phyloP scores from a whole-genome alignment of 352 stramenopile species.

The Globisporangium paddicum region DNA sequence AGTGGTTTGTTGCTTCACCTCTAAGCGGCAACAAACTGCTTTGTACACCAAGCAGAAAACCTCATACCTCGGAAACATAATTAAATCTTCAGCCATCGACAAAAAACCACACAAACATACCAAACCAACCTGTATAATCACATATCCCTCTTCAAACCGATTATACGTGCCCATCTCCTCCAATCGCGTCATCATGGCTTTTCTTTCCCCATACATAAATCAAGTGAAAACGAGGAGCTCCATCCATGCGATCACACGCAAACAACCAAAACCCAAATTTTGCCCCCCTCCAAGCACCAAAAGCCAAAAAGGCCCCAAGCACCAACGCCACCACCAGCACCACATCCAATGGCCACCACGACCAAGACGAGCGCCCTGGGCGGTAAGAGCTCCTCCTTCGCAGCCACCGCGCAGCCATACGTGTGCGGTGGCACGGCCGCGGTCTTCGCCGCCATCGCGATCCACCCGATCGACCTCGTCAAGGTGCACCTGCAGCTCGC shows the following conservation, averaged over 20 bases:
- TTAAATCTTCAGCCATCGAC: too few relatives aligned
- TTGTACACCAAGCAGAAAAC: too few relatives aligned
- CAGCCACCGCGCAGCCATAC: conserved; percentile 63
- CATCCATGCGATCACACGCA: background rate
- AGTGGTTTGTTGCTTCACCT: too few relatives aligned
- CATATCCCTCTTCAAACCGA: background rate
- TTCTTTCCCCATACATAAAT: background rate
- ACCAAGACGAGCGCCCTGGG: conserved; percentile 11
- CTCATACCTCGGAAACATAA: too few relatives aligned
- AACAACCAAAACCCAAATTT: background rate
- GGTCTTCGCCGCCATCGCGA: conserved; percentile 71
- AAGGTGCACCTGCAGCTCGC: conserved; percentile 89
- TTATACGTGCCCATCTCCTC: background rate
- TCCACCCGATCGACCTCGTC: conserved; percentile 90
- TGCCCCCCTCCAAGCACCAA: conserved; percentile 5
- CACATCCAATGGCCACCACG: conserved; percentile 18
- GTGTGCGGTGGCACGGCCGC: conserved; percentile 71
- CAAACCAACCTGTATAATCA: too few relatives aligned
- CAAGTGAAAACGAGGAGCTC: background rate
- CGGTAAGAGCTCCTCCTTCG: conserved; percentile 25
- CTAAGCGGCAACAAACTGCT: too few relatives aligned
- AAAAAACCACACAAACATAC: too few relatives aligned
- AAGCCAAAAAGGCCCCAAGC: background rate
- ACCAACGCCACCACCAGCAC: background rate
- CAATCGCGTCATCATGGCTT: background rate